Evolutionary conservation across 345 rosid species (phyloP).

Genomic region (Psidium guajava): DNA sequence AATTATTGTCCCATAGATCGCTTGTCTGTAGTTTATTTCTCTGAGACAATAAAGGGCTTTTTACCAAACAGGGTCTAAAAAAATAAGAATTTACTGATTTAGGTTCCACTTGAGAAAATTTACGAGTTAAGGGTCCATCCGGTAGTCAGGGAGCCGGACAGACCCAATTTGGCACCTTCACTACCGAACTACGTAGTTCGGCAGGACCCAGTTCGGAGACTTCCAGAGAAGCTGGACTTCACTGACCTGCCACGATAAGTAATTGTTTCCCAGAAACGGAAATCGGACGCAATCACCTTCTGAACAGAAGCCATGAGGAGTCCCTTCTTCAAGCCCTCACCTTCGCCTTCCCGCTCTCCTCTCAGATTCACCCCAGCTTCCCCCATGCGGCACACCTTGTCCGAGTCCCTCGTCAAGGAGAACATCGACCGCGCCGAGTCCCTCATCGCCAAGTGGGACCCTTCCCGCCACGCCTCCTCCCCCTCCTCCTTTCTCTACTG

Average conservation of each 20-base stretch:
- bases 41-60: too few species aligned
- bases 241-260: not conserved
- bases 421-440: constrained; percentile 32
- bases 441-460: constrained; percentile 32
- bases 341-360: constrained; percentile 2
- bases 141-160: too few species aligned
- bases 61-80: too few species aligned
- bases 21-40: not conserved
- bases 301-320: constrained; percentile 6
- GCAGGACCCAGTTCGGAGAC: too few species aligned
- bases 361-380: constrained; percentile 21
- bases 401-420: constrained; percentile 41
- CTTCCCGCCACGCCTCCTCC: constrained; percentile 2
- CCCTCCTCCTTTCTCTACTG: constrained; percentile 30
- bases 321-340: constrained; percentile 11
- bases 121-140: too few species aligned
- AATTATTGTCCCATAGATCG: not conserved
- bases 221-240: not conserved
- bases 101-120: too few species aligned
- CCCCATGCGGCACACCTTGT: constrained; percentile 28
- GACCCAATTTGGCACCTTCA: too few species aligned
- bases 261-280: not conserved
- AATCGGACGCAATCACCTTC: not conserved
- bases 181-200: too few species aligned
- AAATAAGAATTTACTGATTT: too few species aligned